Evolutionary conservation across 2,329 filamentous ascomycete species (phyloP).

Genomic region (Fusarium phyllophilum): DNA sequence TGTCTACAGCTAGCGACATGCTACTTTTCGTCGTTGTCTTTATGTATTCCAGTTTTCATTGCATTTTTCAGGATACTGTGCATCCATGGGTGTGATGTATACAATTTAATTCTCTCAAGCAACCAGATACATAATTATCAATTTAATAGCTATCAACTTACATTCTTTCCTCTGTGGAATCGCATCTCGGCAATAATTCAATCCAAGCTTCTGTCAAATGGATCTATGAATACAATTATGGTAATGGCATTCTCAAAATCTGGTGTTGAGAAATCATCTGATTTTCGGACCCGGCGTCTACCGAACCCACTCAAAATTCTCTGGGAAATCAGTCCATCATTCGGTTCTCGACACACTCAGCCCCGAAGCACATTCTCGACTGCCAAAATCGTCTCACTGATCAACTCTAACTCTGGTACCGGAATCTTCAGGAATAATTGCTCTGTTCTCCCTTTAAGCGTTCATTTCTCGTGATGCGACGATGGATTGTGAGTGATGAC

Average conservation of each 20-base stretch:
- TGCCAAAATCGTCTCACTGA: neutral
- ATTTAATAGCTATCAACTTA: neutral
- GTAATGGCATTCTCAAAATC: neutral
- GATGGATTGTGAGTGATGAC: neutral
- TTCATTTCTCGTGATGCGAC: too few relatives aligned
- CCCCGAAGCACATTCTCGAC: neutral
- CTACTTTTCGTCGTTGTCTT: accelerated
- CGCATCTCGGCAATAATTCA: accelerated
- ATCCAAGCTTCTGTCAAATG: too few relatives aligned
- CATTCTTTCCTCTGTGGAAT: accelerated
- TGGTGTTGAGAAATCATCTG: conserved; percentile 11
- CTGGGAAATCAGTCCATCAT: conserved; percentile 28
- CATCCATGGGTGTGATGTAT: neutral
- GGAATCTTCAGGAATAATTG: neutral
- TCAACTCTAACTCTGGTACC: neutral
- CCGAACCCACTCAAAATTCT: conserved; percentile 21
- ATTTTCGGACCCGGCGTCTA: conserved; percentile 27
- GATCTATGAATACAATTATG: neutral
- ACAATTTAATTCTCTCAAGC: neutral
- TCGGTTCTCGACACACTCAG: conserved; percentile 5
- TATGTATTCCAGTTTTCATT: accelerated
- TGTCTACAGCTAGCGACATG: accelerated
- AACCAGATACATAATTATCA: neutral
- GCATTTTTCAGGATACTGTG: neutral
- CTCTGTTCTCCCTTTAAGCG: neutral